Evolutionary conservation across 2,329 filamentous ascomycete species (phyloP), one percentile per base, ranked within the genome.

Genomic region (Sclerotinia borealis): DNA sequence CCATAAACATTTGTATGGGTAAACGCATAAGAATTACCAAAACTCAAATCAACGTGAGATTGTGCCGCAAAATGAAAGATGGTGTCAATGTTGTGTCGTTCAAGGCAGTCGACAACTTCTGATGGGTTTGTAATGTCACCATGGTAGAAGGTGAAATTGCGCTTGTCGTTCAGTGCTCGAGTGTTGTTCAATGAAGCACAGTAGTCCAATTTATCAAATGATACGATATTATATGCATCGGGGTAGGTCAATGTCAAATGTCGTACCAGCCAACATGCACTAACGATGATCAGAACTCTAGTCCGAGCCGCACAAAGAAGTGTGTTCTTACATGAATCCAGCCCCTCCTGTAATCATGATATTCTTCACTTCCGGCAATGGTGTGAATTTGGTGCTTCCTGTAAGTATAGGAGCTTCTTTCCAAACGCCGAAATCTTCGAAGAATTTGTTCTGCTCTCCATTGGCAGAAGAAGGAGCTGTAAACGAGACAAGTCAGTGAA

Each of bases 31-130:
- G 89, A 91, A 77, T 93, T 92, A 58, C 88, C 88, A 71, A 95
- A 95, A 73, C 88, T 91, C 70, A 92, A 76, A 71, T 93, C 90
- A 58, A 95, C 91, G 73, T 93, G 90, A 9, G 89, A 91, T 76
- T 92, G 88, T n/a, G 91, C 91, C 3, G 91, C 91, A 71, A 95
- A 92, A 75, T 93, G 90, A 75, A 93, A 86, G 66, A 95, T 82
- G 59, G 89, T 92, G 74, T 93, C 91, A 70, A 93, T 88, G 39
- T 84, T 81, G 77, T 91, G 81, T 65, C 85, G 82, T 74, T 88
- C 82, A 72, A 93, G 82, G 72, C 87, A 91, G 69, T 84, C 83
- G 67, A 89, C 81, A 3, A 93, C 88, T 70, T 90, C 85, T 7
- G 80, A 78, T 1, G 86, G 86, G 67, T 88, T 86, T 37, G 88